phyloP scores from a whole-genome alignment of 2,329 filamentous ascomycete genomes.

The Trichoderma gracile region DNA sequence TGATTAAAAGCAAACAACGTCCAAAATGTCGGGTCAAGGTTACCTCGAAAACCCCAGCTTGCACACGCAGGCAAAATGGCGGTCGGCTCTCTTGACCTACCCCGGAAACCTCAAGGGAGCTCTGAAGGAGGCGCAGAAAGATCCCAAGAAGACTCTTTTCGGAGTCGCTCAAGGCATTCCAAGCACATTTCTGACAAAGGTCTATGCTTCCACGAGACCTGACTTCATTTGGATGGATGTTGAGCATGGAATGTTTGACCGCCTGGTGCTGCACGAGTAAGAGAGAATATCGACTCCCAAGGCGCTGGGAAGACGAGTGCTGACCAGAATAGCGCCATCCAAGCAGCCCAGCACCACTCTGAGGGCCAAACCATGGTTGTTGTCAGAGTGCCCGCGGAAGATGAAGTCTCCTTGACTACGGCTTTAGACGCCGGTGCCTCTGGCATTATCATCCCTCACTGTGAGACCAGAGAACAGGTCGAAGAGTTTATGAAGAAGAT shows the following conservation, averaged over 20 bases:
- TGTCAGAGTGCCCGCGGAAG: conserved; percentile 3
- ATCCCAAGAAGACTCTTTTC: conserved; percentile 10
- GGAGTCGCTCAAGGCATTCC: conserved; percentile 14
- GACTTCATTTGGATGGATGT: conserved; percentile 22
- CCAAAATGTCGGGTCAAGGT: conserved; percentile 1
- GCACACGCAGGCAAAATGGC: conserved; percentile 9
- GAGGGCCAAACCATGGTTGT: conserved; percentile 15
- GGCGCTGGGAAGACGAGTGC: background rate
- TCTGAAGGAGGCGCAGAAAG: conserved; percentile 11
- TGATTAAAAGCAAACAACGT: background rate
- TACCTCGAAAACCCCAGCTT: conserved; percentile 2
- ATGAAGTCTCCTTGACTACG: conserved; percentile 14
- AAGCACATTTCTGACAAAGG: conserved; percentile 13
- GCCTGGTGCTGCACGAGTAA: conserved; percentile 17
- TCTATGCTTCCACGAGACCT: conserved; percentile 5
- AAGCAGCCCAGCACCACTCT: conserved; percentile 17
- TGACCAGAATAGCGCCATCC: conserved; percentile 8
- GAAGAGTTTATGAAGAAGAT: conserved; percentile 11
- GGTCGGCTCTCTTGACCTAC: conserved; percentile 14
- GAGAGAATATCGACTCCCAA: background rate
- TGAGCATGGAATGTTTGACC: conserved; percentile 24
- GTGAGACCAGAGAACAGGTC: conserved; percentile 13
- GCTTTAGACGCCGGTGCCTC: conserved; percentile 18
- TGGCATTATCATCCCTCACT: conserved; percentile 16
- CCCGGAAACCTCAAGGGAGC: conserved; percentile 15